Evolutionary conservation across 129 eudicot species (phyloP).

Genomic region (Scalesia atractyloides): DNA sequence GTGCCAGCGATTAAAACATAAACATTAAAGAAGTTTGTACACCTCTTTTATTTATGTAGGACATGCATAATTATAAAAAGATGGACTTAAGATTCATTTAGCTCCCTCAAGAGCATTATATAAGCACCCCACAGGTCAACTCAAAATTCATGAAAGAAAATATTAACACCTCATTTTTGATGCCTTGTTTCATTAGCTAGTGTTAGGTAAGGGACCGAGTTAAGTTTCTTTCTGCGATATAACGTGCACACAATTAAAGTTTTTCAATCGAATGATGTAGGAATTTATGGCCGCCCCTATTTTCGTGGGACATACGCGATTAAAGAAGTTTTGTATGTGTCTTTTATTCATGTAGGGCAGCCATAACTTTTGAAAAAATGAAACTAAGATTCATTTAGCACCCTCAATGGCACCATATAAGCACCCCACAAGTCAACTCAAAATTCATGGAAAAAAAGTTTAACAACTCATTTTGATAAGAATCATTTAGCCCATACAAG

Average conservation of each 20-base stretch:
- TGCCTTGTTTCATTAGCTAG: constrained; percentile 16
- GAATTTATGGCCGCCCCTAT: constrained; percentile 21
- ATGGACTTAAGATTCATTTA: constrained; percentile 36
- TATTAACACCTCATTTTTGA: constrained; percentile 21
- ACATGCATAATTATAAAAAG: constrained; percentile 23
- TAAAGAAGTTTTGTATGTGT: constrained; percentile 22
- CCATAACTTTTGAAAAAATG: constrained; percentile 21
- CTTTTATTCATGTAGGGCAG: constrained; percentile 37
- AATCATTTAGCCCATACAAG: constrained; percentile 9
- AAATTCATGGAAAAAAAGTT: constrained; percentile 14
- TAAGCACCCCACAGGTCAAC: constrained; percentile 45
- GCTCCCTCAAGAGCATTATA: constrained; percentile 31
- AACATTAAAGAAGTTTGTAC: constrained; percentile 7
- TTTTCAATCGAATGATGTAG: constrained; percentile 19
- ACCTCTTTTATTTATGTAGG: constrained; percentile 35
- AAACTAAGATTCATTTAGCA: constrained; percentile 39
- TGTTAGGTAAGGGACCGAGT: constrained; percentile 47
- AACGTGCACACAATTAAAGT: constrained; percentile 32
- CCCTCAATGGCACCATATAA: constrained; percentile 28
- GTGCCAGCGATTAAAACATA: constrained; percentile 30
- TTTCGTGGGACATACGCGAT: constrained; percentile 26
- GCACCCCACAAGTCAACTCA: constrained; percentile 46
- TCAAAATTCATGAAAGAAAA: constrained; percentile 19
- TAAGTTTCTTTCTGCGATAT: constrained; percentile 24
- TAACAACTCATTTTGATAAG: constrained; percentile 18